Conservation (phyloP, 2,329 filamentous ascomycete species). For the Didymella lethalis region DNA sequence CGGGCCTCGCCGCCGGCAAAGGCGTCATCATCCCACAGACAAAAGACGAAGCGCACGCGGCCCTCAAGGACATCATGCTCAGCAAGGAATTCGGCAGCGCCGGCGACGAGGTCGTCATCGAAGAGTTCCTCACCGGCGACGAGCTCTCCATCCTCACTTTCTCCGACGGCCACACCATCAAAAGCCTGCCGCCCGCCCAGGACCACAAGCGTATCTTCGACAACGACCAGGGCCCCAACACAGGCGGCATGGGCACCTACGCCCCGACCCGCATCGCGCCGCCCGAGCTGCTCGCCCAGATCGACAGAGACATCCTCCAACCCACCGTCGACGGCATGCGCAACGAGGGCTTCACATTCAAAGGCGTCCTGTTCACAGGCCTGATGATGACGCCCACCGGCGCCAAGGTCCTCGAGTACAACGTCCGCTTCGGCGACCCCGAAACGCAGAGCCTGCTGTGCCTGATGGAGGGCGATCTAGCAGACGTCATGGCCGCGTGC, state of each 20-base stretch:
- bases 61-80: conserved; percentile 89
- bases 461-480: conserved; percentile 84
- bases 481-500: conserved; percentile 87
- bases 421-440: conserved; percentile 90
- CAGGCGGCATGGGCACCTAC: conserved; percentile 97
- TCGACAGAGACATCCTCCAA: conserved; percentile 84
- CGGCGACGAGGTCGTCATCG: conserved; percentile 91
- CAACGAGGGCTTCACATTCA: conserved; percentile 66
- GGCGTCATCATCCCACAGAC: conserved; percentile 88
- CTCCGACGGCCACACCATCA: conserved; percentile 85
- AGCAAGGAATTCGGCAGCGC: conserved; percentile 85
- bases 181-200: conserved; percentile 86
- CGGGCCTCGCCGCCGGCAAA: conserved; percentile 90
- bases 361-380: conserved; percentile 85
- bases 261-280: conserved; percentile 70
- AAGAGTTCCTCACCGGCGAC: conserved; percentile 90
- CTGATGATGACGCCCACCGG: conserved; percentile 87
- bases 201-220: conserved; percentile 97
- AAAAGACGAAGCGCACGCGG: conserved; percentile 82
- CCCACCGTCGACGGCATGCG: conserved; percentile 91
- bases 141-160: conserved; percentile 93
- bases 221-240: conserved; percentile 89
- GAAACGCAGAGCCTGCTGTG: conserved; percentile 88
- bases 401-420: conserved; percentile 88
- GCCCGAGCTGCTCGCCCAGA: conserved; percentile 72